These are phyloP conservation scores for Taphrina flavorubra DNA, from an alignment of 1,139 yeast species.

Conservation along the genomic window DNA sequence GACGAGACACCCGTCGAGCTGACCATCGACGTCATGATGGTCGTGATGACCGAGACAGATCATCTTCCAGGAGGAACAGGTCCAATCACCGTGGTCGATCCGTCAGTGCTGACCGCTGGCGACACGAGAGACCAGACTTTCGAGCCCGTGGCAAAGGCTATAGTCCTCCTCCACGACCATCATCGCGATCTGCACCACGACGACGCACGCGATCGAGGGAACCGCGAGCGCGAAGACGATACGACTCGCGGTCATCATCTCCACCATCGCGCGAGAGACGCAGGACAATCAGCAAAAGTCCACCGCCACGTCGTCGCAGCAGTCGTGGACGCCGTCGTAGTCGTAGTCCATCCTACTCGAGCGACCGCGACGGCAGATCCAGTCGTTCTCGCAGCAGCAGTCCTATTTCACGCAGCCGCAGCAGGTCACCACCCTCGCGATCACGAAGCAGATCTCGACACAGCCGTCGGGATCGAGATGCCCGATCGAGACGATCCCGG, in stretches of 20 bases:
- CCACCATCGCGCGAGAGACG: neutral
- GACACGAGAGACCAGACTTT: conserved; percentile 11
- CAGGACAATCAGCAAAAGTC: neutral
- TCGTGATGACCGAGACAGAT: neutral
- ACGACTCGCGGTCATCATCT: neutral
- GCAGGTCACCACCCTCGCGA: neutral
- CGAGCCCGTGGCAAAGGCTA: neutral
- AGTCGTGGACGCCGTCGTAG: neutral
- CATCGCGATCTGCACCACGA: neutral
- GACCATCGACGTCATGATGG: neutral
- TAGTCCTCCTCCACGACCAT: neutral
- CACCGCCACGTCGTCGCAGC: neutral
- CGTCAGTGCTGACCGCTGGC: conserved; percentile 11
- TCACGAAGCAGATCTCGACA: conserved; percentile 12
- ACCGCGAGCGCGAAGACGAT: no score
- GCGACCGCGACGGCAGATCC: neutral
- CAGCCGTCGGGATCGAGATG: neutral
- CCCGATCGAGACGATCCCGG: neutral
- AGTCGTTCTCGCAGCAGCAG: conserved; percentile 7
- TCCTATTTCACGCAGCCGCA: neutral
- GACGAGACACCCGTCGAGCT: neutral
- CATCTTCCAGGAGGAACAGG: neutral
- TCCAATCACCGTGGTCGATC: neutral
- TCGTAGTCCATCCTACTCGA: neutral
- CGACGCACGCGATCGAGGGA: neutral